These are phyloP conservation scores for Phaffomyces opuntiae DNA, from an alignment of 805 yeast genomes.

Conservation along the genomic window DNA sequence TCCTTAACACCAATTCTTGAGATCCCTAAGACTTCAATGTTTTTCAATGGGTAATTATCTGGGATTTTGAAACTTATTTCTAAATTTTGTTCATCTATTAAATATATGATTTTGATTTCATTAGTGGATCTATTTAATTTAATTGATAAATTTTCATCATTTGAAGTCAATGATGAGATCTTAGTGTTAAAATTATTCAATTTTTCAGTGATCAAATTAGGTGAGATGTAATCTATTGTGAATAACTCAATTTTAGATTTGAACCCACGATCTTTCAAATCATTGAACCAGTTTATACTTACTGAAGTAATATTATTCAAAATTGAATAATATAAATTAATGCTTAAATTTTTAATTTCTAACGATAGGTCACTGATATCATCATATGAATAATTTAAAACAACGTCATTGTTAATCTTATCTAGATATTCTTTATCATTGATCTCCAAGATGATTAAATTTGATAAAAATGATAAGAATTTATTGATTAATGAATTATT, in stretches of 20 bases:
- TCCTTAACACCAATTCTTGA: slow-evolving; percentile 84
- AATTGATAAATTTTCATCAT: slow-evolving; percentile 40
- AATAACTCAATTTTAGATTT: slow-evolving; percentile 57
- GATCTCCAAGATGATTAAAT: slow-evolving; percentile 40
- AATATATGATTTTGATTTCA: slow-evolving; percentile 66
- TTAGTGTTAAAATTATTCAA: slow-evolving; percentile 42
- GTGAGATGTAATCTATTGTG: slow-evolving; percentile 55
- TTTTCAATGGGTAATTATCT: slow-evolving; percentile 65
- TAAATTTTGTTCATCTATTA: slow-evolving; percentile 81
- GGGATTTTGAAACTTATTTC: slow-evolving; percentile 77
- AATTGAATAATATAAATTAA: slow-evolving; percentile 45
- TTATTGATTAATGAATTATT: slow-evolving; percentile 34
- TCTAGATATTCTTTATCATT: slow-evolving; percentile 18
- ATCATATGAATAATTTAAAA: slow-evolving; percentile 18
- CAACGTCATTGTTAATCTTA: slow-evolving; percentile 12
- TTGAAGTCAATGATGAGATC: slow-evolving; percentile 27
- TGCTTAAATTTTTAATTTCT: slow-evolving; percentile 5
- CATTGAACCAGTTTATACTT: slow-evolving; percentile 63
- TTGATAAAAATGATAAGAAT: slow-evolving; percentile 47
- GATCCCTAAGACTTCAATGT: slow-evolving; percentile 70
- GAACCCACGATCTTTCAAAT: slow-evolving; percentile 59
- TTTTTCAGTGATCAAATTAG: slow-evolving; percentile 52
- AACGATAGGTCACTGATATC: slow-evolving; percentile 32
- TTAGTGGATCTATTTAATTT: slow-evolving; percentile 53
- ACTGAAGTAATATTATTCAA: slow-evolving; percentile 48